Evolutionary conservation across 2,329 filamentous ascomycete genomes (phyloP).

Genomic region (Pseudopyrenochaeta lycopersici): DNA sequence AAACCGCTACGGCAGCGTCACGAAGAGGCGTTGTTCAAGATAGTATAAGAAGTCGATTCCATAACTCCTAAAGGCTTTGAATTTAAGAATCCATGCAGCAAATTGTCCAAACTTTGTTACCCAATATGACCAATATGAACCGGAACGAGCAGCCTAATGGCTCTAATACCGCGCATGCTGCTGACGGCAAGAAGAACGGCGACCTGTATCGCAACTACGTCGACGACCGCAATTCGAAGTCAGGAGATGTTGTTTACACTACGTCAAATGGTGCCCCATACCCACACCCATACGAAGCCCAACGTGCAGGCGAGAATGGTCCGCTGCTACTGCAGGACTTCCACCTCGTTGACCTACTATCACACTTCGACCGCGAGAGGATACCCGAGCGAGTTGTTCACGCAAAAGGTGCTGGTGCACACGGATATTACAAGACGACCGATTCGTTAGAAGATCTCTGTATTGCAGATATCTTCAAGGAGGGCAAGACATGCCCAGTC

Average conservation of each 20-base stretch:
- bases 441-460: constrained; percentile 57
- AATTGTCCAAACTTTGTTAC: not conserved
- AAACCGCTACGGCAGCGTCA: not conserved
- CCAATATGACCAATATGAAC: not conserved
- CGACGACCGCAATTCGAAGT: constrained; percentile 55
- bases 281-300: constrained; percentile 66
- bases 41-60: not conserved
- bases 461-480: constrained; percentile 59
- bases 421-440: constrained; percentile 59
- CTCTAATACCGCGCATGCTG: constrained; percentile 24
- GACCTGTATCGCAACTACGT: constrained; percentile 53
- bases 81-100: not conserved
- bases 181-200: constrained; percentile 42
- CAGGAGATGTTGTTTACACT: constrained; percentile 61
- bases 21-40: not conserved
- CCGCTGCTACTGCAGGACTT: constrained; percentile 65
- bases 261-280: constrained; percentile 66
- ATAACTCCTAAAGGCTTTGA: no score
- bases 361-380: constrained; percentile 61
- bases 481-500: constrained; percentile 74
- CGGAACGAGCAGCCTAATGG: constrained; percentile 18
- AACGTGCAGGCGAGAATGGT: constrained; percentile 66
- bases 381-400: constrained; percentile 62
- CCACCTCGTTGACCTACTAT: constrained; percentile 59
- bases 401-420: constrained; percentile 60